These are phyloP conservation scores for Planoprotostelium fungivorum DNA, from an alignment of 78 protist genomes.

Conservation along the genomic window DNA sequence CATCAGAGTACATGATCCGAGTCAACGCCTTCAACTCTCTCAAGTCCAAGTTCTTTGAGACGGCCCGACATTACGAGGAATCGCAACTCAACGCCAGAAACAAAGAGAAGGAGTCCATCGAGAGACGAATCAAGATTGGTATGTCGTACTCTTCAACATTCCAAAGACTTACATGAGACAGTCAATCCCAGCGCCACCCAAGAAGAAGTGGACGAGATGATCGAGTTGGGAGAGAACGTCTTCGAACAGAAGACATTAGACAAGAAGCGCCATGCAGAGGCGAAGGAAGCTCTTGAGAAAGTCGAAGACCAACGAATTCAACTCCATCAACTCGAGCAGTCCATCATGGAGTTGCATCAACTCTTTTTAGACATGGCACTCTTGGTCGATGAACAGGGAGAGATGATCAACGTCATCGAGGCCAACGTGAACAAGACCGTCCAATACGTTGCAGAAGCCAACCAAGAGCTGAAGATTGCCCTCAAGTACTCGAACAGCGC, in stretches of 20 bases:
- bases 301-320: constrained; percentile 74
- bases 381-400: constrained; percentile 74
- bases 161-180: not conserved
- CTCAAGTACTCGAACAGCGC: not conserved
- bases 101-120: constrained; percentile 66
- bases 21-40: constrained; percentile 54
- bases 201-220: constrained; percentile 73
- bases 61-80: constrained; percentile 69
- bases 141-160: not conserved
- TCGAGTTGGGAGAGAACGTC: constrained; percentile 51
- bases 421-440: constrained; percentile 62
- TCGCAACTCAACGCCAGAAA: constrained; percentile 64
- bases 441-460: constrained; percentile 49
- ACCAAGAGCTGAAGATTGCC: not conserved
- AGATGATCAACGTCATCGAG: constrained; percentile 70
- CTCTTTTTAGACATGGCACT: constrained; percentile 80
- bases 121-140: constrained; percentile 70
- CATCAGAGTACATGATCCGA: constrained; percentile 46
- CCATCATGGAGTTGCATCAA: constrained; percentile 80
- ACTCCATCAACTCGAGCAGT: constrained; percentile 61
- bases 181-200: constrained; percentile 76
- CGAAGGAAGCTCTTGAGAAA: constrained; percentile 54
- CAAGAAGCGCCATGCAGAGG: constrained; percentile 45
- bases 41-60: constrained; percentile 65
- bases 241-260: constrained; percentile 59